phyloP scores from a whole-genome alignment of 129 eudicot genomes.

The Solidago caesia region DNA sequence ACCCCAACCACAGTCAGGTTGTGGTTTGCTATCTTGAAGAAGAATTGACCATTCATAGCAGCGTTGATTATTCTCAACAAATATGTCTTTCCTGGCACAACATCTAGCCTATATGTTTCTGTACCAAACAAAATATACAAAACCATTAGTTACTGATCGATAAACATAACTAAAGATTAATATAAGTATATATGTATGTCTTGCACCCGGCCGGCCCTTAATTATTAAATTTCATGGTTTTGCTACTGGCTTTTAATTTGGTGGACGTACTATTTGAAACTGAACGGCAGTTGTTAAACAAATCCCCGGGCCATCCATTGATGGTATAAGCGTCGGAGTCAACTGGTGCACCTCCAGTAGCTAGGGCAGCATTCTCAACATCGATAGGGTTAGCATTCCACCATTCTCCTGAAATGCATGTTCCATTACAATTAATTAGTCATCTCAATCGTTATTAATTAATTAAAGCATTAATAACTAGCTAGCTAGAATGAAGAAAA shows the following conservation, averaged over 20 bases:
- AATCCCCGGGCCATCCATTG: constrained; percentile 71
- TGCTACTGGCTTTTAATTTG: too few relatives aligned
- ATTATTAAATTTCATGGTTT: too few relatives aligned
- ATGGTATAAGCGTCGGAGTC: constrained; percentile 59
- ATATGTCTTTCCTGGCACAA: constrained; percentile 55
- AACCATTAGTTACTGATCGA: too few relatives aligned
- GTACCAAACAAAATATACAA: neutral
- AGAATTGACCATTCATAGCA: constrained; percentile 63
- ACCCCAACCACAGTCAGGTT: constrained; percentile 57
- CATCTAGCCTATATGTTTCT: constrained; percentile 47
- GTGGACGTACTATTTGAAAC: too few relatives aligned
- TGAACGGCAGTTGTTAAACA: neutral
- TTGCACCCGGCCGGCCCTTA: too few relatives aligned
- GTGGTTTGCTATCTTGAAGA: constrained; percentile 74
- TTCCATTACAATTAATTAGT: too few relatives aligned
- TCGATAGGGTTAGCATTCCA: constrained; percentile 74
- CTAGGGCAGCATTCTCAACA: constrained; percentile 44
- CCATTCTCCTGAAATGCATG: constrained; percentile 68
- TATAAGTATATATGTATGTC: too few relatives aligned
- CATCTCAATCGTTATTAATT: too few relatives aligned
- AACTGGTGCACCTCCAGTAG: constrained; percentile 48
- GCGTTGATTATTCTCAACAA: constrained; percentile 75
- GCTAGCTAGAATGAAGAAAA: too few relatives aligned
- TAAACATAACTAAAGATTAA: too few relatives aligned
- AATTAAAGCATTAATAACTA: too few relatives aligned